Percentiles rank a stretch among this genome's conserved stretches.
Evolutionary conservation across 805 yeast species (phyloP).

Genomic region (Kluyveromyces lactis): DNA sequence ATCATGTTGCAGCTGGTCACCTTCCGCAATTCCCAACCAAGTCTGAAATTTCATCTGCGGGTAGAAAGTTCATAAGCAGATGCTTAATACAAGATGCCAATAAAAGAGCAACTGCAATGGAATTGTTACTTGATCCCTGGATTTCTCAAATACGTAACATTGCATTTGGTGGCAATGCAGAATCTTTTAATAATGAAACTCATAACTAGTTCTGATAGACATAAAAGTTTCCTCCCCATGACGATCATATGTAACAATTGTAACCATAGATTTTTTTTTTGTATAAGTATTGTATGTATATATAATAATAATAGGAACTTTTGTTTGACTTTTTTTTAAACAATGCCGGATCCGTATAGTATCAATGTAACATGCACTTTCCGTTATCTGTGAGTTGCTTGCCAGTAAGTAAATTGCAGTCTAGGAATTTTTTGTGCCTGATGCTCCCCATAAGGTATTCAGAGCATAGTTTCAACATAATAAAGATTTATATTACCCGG

Average conservation of each 20-base stretch:
- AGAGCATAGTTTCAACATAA: too few species aligned
- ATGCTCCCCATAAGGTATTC: too few species aligned
- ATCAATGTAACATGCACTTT: too few species aligned
- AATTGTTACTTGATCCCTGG: slow-evolving; percentile 85
- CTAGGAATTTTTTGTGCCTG: too few species aligned
- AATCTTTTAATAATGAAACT: background rate
- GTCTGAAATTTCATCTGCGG: slow-evolving; percentile 70
- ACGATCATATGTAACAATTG: too few species aligned
- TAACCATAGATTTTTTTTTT: background rate
- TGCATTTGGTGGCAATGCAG: slow-evolving; percentile 42
- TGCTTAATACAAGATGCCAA: slow-evolving; percentile 80
- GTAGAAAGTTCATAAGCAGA: slow-evolving; percentile 59
- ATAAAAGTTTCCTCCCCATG: too few species aligned
- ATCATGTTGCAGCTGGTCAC: slow-evolving; percentile 94
- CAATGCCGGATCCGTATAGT: too few species aligned
- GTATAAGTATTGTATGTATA: background rate
- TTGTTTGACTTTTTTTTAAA: too few species aligned
- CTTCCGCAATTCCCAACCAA: slow-evolving; percentile 74
- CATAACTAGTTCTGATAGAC: too few species aligned
- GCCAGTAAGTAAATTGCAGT: too few species aligned
- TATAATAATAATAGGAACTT: too few species aligned
- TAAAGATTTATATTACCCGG: background rate
- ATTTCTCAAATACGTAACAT: slow-evolving; percentile 59
- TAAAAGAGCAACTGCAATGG: slow-evolving; percentile 76
- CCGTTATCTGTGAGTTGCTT: too few species aligned